A percentile compares a stretch with the other conserved stretches of the same genome.
These are phyloP conservation scores for Trichomonas gallinae DNA, from an alignment of 208 protist species.

Conservation along the genomic window DNA sequence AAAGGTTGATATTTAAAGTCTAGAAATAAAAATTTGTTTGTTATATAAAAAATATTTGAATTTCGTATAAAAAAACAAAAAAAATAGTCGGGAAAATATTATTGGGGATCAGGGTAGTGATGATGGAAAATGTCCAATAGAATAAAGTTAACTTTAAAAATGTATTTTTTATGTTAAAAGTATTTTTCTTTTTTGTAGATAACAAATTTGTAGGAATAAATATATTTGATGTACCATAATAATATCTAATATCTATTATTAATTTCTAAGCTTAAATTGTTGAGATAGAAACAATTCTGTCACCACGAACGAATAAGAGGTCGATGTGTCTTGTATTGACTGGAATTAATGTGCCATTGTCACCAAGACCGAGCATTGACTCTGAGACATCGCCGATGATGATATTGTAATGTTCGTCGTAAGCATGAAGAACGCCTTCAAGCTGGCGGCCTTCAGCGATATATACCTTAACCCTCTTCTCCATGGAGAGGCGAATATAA, in stretches of 20 bases:
- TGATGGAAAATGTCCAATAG: background rate
- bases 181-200: background rate
- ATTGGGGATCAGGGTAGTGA: too few relatives aligned
- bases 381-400: background rate
- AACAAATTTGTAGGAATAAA: background rate
- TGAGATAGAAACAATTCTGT: background rate
- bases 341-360: background rate
- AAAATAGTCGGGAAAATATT: too few relatives aligned
- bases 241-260: background rate
- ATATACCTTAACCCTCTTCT: background rate
- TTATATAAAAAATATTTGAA: too few relatives aligned
- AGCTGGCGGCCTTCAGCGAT: background rate
- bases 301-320: background rate
- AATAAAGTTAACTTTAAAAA: background rate
- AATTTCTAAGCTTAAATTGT: background rate
- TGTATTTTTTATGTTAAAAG: background rate
- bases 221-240: background rate
- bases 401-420: conserved; percentile 17
- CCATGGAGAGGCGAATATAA: background rate
- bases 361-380: background rate
- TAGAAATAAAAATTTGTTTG: too few relatives aligned
- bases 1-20: too few relatives aligned
- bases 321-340: background rate
- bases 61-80: too few relatives aligned
- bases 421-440: background rate